Base-by-base conservation (phyloP, 192 early-diverging fungal genomes). In the Bifiguratus adelaidae region DNA sequence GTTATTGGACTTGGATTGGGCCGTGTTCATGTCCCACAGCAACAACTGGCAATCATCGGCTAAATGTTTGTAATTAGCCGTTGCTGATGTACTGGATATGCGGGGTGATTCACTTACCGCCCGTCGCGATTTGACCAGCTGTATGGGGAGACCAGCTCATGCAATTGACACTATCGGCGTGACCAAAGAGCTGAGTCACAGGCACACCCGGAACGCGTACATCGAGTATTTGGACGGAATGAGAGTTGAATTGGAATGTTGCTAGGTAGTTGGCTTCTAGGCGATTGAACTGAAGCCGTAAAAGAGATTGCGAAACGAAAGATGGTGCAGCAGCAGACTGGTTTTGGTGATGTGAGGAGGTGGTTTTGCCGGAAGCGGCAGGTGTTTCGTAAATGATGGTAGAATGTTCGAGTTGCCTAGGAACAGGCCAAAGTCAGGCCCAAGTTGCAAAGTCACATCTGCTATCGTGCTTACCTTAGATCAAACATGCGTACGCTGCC, bases 401-500 rank as follows among this genome's bases (percentile, higher is more conserved):
- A 7, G 91, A 95, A 63, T 97, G 96, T 49, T 96, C 96, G 18
- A 99, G 71, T 16, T 87, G 68, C 43, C 96, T 85, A 34, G 40
- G 0, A 3, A 18, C 18, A 65, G 34, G 13, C 9, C 6, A 9
- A 9, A 13, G 7, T 13, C 11, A 11, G 15, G 32, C 32, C 11
- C 32, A 15, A 34, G 32, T 15, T 34, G 32, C 32, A 34, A 34
- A 13, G 32, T 34, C 32, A 34, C 0, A 15, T 34, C 32, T 15
- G 11, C 32, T 11, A 34, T 34, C 11, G 11, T 15, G 11, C 11
- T 13, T 56, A 84, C 82, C 82, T 68, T 35, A 97, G 70, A 70
- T 99, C 96, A 69, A 99, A 99, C 82, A 95, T 85, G 15, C 96
- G 80, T 21, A 99, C 82, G 9, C 87, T 91, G 2, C 96, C 96